Conservation (phyloP, 2,329 filamentous ascomycete genomes). For the Pseudofabraea citricarpa region DNA sequence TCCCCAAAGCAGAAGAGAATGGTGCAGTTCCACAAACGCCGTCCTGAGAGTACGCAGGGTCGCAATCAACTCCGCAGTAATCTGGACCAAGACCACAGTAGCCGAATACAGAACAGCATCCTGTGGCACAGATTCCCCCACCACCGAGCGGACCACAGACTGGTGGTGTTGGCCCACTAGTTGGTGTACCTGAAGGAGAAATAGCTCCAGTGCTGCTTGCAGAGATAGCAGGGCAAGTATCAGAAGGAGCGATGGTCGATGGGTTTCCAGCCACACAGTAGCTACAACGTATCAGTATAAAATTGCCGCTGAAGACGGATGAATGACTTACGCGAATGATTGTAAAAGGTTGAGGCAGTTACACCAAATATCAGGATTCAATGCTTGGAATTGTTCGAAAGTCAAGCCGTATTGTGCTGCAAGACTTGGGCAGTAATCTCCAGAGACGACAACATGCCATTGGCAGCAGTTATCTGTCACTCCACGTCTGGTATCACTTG, state of each 20-base stretch:
- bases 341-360: conserved; percentile 1
- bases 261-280: background rate
- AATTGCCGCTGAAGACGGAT: too few relatives aligned
- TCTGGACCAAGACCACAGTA: background rate
- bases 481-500: background rate
- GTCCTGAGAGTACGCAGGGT: background rate
- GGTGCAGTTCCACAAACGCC: background rate
- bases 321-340: background rate
- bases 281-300: background rate
- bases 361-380: background rate
- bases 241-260: background rate
- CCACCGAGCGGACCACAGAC: background rate
- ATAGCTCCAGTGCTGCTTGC: background rate
- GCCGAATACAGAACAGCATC: background rate
- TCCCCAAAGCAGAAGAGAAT: background rate
- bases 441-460: background rate
- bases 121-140: background rate
- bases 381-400: background rate
- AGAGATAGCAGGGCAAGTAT: background rate
- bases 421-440: background rate
- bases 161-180: background rate
- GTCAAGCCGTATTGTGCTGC: background rate
- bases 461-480: background rate
- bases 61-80: background rate
- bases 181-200: background rate